Evolutionary conservation across 768 basidiomycete species (phyloP), one percentile per base, ranked within the genome.

Genomic region (Mycena alexandri): DNA sequence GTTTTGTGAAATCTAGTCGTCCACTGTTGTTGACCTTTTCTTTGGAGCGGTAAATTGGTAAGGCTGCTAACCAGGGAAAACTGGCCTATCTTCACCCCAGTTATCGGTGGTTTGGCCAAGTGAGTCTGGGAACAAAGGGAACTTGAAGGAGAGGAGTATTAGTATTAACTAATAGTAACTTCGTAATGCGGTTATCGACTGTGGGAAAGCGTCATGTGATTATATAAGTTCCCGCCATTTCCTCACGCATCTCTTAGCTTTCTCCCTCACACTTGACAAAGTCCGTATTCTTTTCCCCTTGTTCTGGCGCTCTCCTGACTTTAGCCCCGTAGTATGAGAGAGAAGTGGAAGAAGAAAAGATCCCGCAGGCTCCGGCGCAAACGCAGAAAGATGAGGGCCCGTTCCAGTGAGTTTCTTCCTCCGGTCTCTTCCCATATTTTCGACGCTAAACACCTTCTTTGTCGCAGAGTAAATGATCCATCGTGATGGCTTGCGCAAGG

Each of bases 321-420:
- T 24, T 34, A 2, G 14, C 38, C n/a, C 25, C 13, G 7, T 43
- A 91, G 88, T 71, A 95, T 94, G 93, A 93, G 93, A 93, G 93
- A 94, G 82, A 95, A 95, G 90, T 95, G 93, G 93, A 94, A 94
- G 90, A 95, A 95, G 85, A 95, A 95, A 87, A 88, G 93, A 79
- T 93, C 93, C 71, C 90, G 93, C 80, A 93, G 94, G 79, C 94
- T 95, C 84, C 87, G 94, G 79, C 92, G 93, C 82, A 95, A 95
- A 78, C 92, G 93, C 86, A 91, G 93, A 92, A 95, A 95, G 88
- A 95, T 95, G 93, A 89, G 93, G 80, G 93, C 93, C 70, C 93
- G 93, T 82, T 95, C 93, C 86, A 95, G 93, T 95, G 74, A 72
- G 93, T 91, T 47, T 56, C 17, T 5, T 34, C 42, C 13, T 12